Evolutionary conservation across 2,329 filamentous ascomycete genomes (phyloP).

Genomic region (Monascus ruber): DNA sequence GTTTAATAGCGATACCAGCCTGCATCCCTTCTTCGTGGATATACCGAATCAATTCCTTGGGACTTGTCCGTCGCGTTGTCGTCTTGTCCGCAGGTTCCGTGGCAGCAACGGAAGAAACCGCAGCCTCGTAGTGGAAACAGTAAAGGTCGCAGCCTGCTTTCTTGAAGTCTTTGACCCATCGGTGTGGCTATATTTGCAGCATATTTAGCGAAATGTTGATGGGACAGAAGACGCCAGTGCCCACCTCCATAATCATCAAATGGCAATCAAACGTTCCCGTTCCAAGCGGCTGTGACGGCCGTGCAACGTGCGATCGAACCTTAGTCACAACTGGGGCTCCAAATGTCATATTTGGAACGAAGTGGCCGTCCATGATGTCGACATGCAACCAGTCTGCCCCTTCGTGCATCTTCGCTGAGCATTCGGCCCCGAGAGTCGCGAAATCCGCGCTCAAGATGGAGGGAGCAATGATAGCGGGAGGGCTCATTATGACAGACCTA

Average conservation of each 20-base stretch:
- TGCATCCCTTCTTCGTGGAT: conserved; percentile 83
- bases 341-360: conserved; percentile 97
- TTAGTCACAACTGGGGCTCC: conserved; percentile 90
- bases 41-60: conserved; percentile 74
- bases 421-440: conserved; percentile 74
- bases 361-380: conserved; percentile 98
- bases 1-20: conserved; percentile 93
- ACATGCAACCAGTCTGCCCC: conserved; percentile 91
- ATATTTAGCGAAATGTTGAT: too few species aligned
- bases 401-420: conserved; percentile 70
- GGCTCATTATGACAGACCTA: conserved; percentile 53
- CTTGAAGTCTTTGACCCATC: conserved; percentile 94
- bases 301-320: conserved; percentile 75
- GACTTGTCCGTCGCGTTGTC: conserved; percentile 60
- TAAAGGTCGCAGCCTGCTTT: conserved; percentile 95
- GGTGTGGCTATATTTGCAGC: conserved; percentile 55
- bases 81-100: conserved; percentile 61
- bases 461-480: conserved; percentile 86
- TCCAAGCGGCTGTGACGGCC: conserved; percentile 56
- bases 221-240: conserved; percentile 4
- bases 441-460: conserved; percentile 99
- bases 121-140: conserved; percentile 99
- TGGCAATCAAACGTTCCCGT: conserved; percentile 97
- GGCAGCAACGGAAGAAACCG: conserved; percentile 69
- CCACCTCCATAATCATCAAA: conserved; percentile 98